phyloP scores from a whole-genome alignment of 2,329 filamentous ascomycete genomes.

The Beauveria sp. region DNA sequence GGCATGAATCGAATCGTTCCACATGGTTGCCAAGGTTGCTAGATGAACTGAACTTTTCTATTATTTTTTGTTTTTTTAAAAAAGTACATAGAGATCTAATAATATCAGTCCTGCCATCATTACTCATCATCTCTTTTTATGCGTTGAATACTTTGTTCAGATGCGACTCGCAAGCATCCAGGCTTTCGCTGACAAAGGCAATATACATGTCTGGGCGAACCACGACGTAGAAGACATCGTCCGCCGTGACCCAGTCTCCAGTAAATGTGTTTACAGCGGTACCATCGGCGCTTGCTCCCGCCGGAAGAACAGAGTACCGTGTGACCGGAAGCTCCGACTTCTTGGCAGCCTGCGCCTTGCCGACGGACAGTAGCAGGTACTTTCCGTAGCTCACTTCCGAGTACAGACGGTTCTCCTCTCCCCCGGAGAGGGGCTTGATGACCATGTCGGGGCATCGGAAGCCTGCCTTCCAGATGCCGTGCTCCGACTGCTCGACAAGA shows the following conservation, averaged over 20 bases:
- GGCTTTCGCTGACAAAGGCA: conserved; percentile 13
- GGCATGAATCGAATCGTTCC: too few species aligned
- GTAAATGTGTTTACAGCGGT: conserved; percentile 18
- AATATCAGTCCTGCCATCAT: neutral
- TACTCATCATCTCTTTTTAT: neutral
- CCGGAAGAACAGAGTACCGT: conserved; percentile 1
- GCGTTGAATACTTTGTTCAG: neutral
- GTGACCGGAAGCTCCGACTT: neutral
- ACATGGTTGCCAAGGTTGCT: too few species aligned
- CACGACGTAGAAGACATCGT: conserved; percentile 24
- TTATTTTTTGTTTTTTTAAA: neutral
- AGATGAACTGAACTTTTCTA: too few species aligned
- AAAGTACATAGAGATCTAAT: neutral
- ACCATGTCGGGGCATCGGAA: conserved; percentile 30
- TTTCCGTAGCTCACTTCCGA: conserved; percentile 24
- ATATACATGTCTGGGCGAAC: conserved; percentile 35
- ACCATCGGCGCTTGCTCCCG: neutral
- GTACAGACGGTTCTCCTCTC: conserved; percentile 23
- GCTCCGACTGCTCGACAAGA: conserved; percentile 24
- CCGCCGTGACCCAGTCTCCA: conserved; percentile 22
- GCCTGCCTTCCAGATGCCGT: conserved; percentile 31
- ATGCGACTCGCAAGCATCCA: neutral
- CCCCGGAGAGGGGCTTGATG: conserved; percentile 13
- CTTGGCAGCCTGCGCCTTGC: neutral
- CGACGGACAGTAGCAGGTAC: conserved; percentile 21